A percentile compares a stretch with the other conserved stretches of the same genome.
These are phyloP conservation scores for Acanthamoeba quina DNA, from an alignment of 208 protist species.

Conservation along the genomic window DNA sequence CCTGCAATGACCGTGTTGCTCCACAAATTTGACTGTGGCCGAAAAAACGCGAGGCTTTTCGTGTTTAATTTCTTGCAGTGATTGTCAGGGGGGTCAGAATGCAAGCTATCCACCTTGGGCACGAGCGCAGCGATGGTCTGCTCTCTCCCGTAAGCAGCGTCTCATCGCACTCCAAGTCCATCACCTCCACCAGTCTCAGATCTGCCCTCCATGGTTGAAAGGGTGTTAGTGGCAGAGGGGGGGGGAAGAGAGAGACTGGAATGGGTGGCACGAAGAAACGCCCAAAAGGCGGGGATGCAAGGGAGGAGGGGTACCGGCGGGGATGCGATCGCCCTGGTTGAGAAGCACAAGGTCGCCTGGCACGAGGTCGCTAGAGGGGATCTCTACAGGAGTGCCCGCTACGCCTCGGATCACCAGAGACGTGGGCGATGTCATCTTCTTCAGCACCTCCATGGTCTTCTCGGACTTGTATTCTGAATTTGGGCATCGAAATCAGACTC, in stretches of 20 bases:
- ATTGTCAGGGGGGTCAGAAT: too few species aligned
- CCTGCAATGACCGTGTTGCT: too few species aligned
- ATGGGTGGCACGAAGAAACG: too few species aligned
- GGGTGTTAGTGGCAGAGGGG: too few species aligned
- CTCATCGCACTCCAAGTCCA: conserved; percentile 89
- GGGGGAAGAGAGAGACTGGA: too few species aligned
- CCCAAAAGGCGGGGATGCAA: background rate
- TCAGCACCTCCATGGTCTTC: conserved; percentile 83
- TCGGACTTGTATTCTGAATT: conserved; percentile 85
- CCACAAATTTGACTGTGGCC: too few species aligned
- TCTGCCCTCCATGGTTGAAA: conserved; percentile 82
- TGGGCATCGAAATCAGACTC: too few species aligned
- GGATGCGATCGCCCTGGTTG: conserved; percentile 94
- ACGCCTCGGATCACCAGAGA: conserved; percentile 78
- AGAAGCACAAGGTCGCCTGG: conserved; percentile 96
- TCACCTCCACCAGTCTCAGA: conserved; percentile 90
- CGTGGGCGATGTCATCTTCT: conserved; percentile 80
- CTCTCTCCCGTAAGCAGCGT: conserved; percentile 95
- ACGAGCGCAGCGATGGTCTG: conserved; percentile 73
- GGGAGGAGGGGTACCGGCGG: conserved; percentile 89
- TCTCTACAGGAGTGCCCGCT: conserved; percentile 1
- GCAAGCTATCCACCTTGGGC: too few species aligned
- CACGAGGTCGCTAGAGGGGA: conserved; percentile 89
- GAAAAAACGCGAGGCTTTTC: too few species aligned
- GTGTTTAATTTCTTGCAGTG: too few species aligned